Conservation (phyloP, 352 stramenopile species). For the Globisporangium nodosum region DNA sequence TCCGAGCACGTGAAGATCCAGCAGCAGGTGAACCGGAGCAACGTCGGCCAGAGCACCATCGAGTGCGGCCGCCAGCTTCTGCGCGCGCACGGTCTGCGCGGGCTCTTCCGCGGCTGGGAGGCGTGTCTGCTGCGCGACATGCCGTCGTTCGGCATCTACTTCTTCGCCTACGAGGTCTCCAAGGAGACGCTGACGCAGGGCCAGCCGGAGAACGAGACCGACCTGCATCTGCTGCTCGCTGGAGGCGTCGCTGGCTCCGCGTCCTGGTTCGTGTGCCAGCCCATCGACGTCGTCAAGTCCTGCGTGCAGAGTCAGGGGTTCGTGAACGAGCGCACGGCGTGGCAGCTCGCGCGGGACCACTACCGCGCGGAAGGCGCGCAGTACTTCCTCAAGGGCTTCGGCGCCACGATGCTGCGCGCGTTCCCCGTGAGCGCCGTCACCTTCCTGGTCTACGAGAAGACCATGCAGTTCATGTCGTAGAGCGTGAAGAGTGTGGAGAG, state of each 20-base stretch:
- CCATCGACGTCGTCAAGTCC: constrained; percentile 89
- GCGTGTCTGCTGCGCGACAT: constrained; percentile 68
- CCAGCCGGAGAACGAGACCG: constrained; percentile 55
- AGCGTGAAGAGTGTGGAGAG: background rate
- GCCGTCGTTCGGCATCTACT: constrained; percentile 77
- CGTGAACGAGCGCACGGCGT: constrained; percentile 32
- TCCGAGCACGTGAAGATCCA: constrained; percentile 85
- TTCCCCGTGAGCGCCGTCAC: constrained; percentile 84
- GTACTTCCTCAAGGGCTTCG: constrained; percentile 84
- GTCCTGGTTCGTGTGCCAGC: constrained; percentile 77
- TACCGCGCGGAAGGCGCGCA: constrained; percentile 39
- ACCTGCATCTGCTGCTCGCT: constrained; percentile 62
- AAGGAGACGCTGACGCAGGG: constrained; percentile 50
- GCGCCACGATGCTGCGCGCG: constrained; percentile 68
- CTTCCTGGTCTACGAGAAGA: constrained; percentile 84
- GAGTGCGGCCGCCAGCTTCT: constrained; percentile 39
- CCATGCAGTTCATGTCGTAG: constrained; percentile 74
- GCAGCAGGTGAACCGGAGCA: constrained; percentile 58
- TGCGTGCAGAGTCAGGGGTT: constrained; percentile 78
- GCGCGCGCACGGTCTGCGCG: constrained; percentile 28
- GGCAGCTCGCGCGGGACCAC: constrained; percentile 36
- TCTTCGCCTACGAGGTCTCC: constrained; percentile 71
- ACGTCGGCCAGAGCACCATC: constrained; percentile 39
- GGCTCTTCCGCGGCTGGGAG: constrained; percentile 66
- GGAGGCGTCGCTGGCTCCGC: constrained; percentile 70